Conservation (phyloP, 495 filamentous ascomycete genomes). For the Daldinia concentrica region DNA sequence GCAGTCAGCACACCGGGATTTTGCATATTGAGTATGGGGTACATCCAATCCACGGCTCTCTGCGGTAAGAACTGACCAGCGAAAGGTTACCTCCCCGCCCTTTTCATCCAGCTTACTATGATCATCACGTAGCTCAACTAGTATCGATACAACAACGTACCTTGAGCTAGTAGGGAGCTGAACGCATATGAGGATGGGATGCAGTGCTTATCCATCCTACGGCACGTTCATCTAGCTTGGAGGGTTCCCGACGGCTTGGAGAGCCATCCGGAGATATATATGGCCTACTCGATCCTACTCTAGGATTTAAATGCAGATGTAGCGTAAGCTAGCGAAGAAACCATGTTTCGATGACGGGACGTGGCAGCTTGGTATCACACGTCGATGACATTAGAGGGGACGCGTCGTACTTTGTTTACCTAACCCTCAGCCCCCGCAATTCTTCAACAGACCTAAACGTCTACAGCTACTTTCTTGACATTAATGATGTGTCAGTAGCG, state of each 20-base stretch:
- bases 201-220: conserved; percentile 31
- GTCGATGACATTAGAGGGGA: conserved; percentile 4
- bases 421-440: neutral
- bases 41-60: conserved; percentile 4
- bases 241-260: neutral
- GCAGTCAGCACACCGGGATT: conserved; percentile 1
- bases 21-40: conserved; percentile 11
- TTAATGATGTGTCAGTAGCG: neutral
- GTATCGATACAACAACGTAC: neutral
- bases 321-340: neutral
- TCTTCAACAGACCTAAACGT: neutral
- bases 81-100: neutral
- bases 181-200: neutral
- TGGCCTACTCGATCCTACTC: conserved; percentile 1
- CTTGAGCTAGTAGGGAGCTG: conserved; percentile 5
- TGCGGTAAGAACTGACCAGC: neutral
- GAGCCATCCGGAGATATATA: conserved; percentile 14
- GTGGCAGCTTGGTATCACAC: neutral
- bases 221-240: conserved; percentile 20
- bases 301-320: neutral
- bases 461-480: neutral
- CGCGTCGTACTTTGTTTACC: conserved; percentile 3
- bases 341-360: conserved; percentile 1
- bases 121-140: neutral
- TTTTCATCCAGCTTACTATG: conserved; percentile 27